Evolutionary conservation across 2,329 filamentous ascomycete genomes (phyloP), one percentile per base, ranked within the genome.

Genomic region (Elsinoe australis): DNA sequence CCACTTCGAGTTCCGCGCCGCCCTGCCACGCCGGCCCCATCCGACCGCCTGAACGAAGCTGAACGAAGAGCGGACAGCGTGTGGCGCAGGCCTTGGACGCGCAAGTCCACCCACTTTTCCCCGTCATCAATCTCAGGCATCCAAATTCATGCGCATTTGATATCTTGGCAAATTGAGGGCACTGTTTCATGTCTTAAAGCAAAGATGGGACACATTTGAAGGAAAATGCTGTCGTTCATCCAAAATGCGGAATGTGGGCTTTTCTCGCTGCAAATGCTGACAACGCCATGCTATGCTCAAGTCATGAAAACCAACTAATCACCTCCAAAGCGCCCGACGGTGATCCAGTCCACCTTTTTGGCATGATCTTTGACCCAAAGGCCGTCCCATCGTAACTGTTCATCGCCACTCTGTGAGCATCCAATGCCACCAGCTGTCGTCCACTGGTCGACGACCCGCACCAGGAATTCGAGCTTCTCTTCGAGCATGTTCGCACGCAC

Each of bases 401-500:
- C 55, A 3, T 55, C 55, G 21, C 64, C 62, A 12, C 55, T 56
- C 6, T 60, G 57, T 12, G 68, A 54, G 50, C 66, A 62, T 2
- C 85, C 85, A 24, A 89, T 65, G 1, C 85, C 85, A 2, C 79
- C 80, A 56, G 83, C 82, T 49, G 62, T 58, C 9, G 80, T 76
- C 85, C 85, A 90, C 61, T 87, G 82, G 54, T 74, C 75, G 8
- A 87, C 73, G 12, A 87, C 74, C 45, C 74, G 67, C 55, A 75
- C 73, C 57, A 89, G 78, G 60, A 89, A 89, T 51, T 80, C 75
- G 50, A 90, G 75, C 69, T 90, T 90, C 56, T 72, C 73, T 26
- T 81, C 78, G 60, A 90, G 78, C 54, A 82, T 77, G 61, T 90
- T 90, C 32, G 82, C 81, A 15, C 76, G 74, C 0, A 85, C 82